Conservation (phyloP, 2,329 filamentous ascomycete genomes). For the Paraphaeosphaeria sporulosa region DNA sequence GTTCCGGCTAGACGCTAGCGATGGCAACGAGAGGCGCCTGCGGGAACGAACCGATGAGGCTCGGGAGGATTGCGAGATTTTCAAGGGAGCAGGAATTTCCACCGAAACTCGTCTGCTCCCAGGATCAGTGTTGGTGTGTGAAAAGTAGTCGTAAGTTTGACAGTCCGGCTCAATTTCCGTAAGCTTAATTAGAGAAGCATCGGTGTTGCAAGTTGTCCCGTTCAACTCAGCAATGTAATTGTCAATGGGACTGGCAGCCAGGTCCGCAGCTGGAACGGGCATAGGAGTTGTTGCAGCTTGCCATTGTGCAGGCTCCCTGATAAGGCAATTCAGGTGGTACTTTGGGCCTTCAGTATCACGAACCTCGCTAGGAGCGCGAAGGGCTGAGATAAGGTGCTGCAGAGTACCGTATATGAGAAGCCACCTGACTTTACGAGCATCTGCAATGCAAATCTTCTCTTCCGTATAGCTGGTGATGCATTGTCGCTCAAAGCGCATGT, state of each 20-base stretch:
- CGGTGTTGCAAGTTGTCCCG: conserved; percentile 8
- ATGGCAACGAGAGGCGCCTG: conserved; percentile 37
- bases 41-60: conserved; percentile 48
- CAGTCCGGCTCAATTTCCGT: conserved; percentile 55
- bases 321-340: conserved; percentile 66
- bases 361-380: conserved; percentile 68
- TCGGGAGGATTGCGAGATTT: conserved; percentile 34
- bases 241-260: conserved; percentile 26
- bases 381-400: conserved; percentile 74
- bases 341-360: conserved; percentile 62
- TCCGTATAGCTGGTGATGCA: conserved; percentile 59
- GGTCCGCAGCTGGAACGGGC: conserved; percentile 21
- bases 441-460: conserved; percentile 66
- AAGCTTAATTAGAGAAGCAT: conserved; percentile 14
- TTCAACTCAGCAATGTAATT: conserved; percentile 22
- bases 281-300: conserved; percentile 25
- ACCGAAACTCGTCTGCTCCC: conserved; percentile 37
- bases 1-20: conserved; percentile 37
- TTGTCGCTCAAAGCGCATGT: conserved; percentile 73
- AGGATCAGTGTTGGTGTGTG: conserved; percentile 28
- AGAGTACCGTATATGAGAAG: conserved; percentile 76
- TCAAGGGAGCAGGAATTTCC: conserved; percentile 41
- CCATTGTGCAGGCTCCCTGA: conserved; percentile 52
- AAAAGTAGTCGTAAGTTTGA: conserved; percentile 52
- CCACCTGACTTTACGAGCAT: conserved; percentile 81